phyloP scores from a whole-genome alignment of 208 protist genomes.

The Zelonia costaricensis region DNA sequence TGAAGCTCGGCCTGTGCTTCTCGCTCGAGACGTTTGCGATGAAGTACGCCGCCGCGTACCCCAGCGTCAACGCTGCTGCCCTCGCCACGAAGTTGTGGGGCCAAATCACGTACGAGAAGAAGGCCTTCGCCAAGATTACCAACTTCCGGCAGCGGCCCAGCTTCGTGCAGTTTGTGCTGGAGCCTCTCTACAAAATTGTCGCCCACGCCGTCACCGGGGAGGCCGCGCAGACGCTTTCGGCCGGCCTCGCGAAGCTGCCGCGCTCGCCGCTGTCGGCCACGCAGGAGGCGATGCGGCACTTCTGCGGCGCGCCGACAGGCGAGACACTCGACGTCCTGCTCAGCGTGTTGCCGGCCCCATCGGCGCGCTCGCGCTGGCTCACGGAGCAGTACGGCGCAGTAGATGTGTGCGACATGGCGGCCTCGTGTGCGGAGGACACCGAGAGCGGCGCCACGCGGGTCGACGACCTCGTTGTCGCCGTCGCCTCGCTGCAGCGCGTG shows the following conservation, averaged over 20 bases:
- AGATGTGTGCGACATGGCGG: not conserved
- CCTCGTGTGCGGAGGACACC: not conserved
- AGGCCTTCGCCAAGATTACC: slow-evolving; percentile 57
- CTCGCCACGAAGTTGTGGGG: slow-evolving; percentile 98
- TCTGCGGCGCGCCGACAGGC: slow-evolving; percentile 50
- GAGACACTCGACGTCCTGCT: slow-evolving; percentile 72
- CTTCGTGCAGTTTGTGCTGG: slow-evolving; percentile 99
- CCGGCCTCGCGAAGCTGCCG: slow-evolving; percentile 48
- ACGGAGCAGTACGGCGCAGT: slow-evolving; percentile 39
- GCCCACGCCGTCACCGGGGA: slow-evolving; percentile 72
- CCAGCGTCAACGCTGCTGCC: slow-evolving; percentile 41
- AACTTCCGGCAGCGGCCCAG: slow-evolving; percentile 75
- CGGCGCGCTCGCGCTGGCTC: slow-evolving; percentile 44
- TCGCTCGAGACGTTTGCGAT: slow-evolving; percentile 95
- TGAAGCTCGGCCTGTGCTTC: slow-evolving; percentile 92
- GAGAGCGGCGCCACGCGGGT: not conserved
- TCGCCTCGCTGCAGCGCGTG: slow-evolving; percentile 59
- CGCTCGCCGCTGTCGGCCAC: slow-evolving; percentile 59
- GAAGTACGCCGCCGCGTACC: slow-evolving; percentile 90
- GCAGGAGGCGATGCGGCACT: slow-evolving; percentile 71
- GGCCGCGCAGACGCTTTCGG: slow-evolving; percentile 43
- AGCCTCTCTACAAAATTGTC: slow-evolving; percentile 99
- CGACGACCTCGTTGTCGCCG: slow-evolving; percentile 33
- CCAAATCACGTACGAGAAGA: slow-evolving; percentile 92
- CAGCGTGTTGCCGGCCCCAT: slow-evolving; percentile 48